Evolutionary conservation across 2,329 filamentous ascomycete genomes (phyloP), one percentile per base, ranked within the genome.

Genomic region (Cryphonectria nitschkei): DNA sequence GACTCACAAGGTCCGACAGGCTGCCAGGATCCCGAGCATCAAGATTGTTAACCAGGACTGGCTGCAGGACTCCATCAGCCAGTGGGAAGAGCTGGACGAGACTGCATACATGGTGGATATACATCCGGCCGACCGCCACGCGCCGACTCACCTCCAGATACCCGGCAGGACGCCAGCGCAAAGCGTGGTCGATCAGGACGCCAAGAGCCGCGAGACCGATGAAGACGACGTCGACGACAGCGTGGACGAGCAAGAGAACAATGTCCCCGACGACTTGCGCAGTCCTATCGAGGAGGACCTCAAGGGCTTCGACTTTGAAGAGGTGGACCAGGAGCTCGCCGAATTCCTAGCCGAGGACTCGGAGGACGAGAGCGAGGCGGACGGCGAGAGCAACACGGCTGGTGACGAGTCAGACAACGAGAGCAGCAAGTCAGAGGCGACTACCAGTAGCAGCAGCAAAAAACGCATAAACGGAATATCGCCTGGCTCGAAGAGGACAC

Each of bases 21-120:
- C 96, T 0, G 91, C 93, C 19, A 89, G 90, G 74, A 92, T 94
- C 69, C 85, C 92, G 0, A 89, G 89, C 67, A 93, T 98, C 80
- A 95, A 94, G 79, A 97, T 99, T 71, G 96, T 99, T 64, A 94
- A 92, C 75, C 92, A 94, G 68, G 90, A 93, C 76, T 99, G 96
- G 96, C 89, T 99, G 41, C 87, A 91, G 43, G 92, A 95, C 75
- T 97, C 91, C 69, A 89, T 98, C 74, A 92, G 90, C 37, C 91
- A 92, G 79, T 99, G 96, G 96, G 85, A 88, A 73, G 90, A 88
- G 70, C 84, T 97, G 14, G 90, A 96, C 69, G 95, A 98, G 79
- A 85, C 85, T 2, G 90, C 92, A 0, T 97, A 95, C 77, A 83
- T 92, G n/a, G 80, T 97, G 63, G 86, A 91, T n/a, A 86, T 94